Conservation (phyloP, 148 eudicot species). For the Rhododendron williamsianum region DNA sequence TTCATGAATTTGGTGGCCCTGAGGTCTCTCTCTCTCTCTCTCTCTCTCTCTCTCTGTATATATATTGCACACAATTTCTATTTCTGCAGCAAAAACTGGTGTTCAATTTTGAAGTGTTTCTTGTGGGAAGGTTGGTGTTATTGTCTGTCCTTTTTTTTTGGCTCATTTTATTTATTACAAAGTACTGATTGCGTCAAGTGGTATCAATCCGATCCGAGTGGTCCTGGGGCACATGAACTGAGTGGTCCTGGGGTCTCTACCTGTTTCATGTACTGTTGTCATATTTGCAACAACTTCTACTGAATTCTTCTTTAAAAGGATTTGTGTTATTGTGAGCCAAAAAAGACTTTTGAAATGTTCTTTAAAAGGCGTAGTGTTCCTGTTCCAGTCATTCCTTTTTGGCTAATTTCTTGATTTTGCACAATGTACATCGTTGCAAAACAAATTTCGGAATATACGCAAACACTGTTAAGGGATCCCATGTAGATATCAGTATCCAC, state of each 20-base stretch:
- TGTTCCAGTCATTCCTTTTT: neutral
- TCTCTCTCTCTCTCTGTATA: constrained; percentile 7
- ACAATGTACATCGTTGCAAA: neutral
- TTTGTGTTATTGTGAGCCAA: neutral
- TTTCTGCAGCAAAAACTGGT: neutral
- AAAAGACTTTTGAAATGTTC: neutral
- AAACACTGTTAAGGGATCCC: no score
- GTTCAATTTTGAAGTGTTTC: neutral
- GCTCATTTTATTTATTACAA: neutral
- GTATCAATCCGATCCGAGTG: no score
- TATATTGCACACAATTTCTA: neutral
- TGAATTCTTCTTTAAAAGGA: neutral
- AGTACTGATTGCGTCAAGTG: neutral
- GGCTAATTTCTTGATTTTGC: neutral
- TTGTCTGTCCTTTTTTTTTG: neutral
- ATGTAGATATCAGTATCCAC: no score
- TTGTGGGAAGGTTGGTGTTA: no score
- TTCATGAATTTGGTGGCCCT: constrained; percentile 71
- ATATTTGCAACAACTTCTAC: neutral
- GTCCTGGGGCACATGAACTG: no score
- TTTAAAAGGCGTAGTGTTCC: neutral
- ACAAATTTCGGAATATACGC: no score
- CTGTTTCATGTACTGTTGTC: no score
- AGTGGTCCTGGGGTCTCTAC: no score
- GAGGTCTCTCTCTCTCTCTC: constrained; percentile 41